These are phyloP conservation scores for Gossypium gossypioides DNA, from an alignment of 441 rosid species.

Conservation along the genomic window DNA sequence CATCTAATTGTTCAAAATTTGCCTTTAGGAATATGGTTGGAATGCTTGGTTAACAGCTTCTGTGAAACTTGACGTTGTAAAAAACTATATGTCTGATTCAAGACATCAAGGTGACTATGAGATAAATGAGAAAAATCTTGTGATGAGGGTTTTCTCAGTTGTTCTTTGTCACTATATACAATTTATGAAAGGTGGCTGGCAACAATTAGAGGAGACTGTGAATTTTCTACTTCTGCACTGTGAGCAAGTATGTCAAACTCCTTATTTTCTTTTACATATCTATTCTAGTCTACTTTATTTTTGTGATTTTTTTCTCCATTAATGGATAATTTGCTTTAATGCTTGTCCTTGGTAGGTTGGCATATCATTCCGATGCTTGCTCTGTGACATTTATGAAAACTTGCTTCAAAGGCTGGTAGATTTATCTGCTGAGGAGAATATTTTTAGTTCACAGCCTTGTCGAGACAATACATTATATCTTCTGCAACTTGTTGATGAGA, in stretches of 20 bases:
- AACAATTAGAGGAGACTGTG: conserved; percentile 82
- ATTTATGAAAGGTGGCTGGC: conserved; percentile 98
- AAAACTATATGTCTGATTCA: conserved; percentile 42
- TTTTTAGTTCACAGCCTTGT: conserved; percentile 83
- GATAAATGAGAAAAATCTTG: conserved; percentile 55
- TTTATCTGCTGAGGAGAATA: conserved; percentile 70
- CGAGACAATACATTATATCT: conserved; percentile 86
- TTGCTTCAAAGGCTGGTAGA: conserved; percentile 68
- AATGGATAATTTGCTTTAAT: conserved; percentile 16
- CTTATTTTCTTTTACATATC: neutral
- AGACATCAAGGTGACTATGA: conserved; percentile 34
- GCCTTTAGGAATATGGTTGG: conserved; percentile 86
- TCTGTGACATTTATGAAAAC: conserved; percentile 73
- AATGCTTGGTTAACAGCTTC: conserved; percentile 76
- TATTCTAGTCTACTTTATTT: neutral
- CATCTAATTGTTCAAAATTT: conserved; percentile 23
- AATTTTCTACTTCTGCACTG: conserved; percentile 65
- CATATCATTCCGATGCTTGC: conserved; percentile 43
- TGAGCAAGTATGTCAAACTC: conserved; percentile 54
- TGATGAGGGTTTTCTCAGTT: conserved; percentile 65
- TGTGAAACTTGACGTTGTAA: conserved; percentile 61
- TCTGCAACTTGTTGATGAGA: conserved; percentile 75
- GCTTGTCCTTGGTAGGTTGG: conserved; percentile 47
- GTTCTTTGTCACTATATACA: conserved; percentile 82
- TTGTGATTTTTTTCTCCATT: conserved; percentile 3